Evolutionary conservation across 148 eudicot genomes (phyloP).

Genomic region (Fallopia convolvulus): DNA sequence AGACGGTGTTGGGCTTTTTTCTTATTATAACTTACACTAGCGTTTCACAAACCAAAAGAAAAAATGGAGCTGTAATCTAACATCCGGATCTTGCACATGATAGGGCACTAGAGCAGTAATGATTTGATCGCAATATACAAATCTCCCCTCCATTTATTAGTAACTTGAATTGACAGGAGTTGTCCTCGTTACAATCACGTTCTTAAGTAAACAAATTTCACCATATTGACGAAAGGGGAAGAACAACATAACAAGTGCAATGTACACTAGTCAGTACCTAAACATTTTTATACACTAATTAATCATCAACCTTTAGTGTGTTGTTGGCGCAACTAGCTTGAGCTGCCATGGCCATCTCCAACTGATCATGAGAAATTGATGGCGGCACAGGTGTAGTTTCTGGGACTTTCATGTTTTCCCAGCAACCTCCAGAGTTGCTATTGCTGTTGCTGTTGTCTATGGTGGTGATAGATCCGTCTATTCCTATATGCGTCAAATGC

Average conservation of each 20-base stretch:
- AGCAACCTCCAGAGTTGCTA: not conserved
- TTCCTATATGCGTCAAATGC: conserved; percentile 6
- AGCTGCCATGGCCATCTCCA: conserved; percentile 10
- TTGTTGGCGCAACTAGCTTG: not conserved
- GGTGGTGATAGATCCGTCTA: not conserved
- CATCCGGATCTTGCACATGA: too few relatives aligned
- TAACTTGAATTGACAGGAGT: not conserved
- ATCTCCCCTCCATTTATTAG: too few relatives aligned
- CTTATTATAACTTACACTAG: too few relatives aligned
- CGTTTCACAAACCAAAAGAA: too few relatives aligned
- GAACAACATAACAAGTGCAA: too few relatives aligned
- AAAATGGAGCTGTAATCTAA: too few relatives aligned
- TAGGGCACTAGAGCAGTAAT: too few relatives aligned
- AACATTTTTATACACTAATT: not conserved
- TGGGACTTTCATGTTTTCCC: not conserved
- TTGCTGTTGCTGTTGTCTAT: not conserved
- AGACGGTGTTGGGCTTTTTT: not conserved
- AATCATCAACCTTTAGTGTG: not conserved
- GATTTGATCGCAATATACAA: too few relatives aligned
- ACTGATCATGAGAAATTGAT: not conserved
- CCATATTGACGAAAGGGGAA: not conserved
- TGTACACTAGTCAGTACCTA: too few relatives aligned
- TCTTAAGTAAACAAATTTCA: not conserved
- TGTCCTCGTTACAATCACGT: too few relatives aligned
- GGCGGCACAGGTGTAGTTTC: not conserved